These are phyloP conservation scores for Talaromyces albobiverticillius DNA, from an alignment of 2,329 filamentous ascomycete genomes.

Conservation along the genomic window DNA sequence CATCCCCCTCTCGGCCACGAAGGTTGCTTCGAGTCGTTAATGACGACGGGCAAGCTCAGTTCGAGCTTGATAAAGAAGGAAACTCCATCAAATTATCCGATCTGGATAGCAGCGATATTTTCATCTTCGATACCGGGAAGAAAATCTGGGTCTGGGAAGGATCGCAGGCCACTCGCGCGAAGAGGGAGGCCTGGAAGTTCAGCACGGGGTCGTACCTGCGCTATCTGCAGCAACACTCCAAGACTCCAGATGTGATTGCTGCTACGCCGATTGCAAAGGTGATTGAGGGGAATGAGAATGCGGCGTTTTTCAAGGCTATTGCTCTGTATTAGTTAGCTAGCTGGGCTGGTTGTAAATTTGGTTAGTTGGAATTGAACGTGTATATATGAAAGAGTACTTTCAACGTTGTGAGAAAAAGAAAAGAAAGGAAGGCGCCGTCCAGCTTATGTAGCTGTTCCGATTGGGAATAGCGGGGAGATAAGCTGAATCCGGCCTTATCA, in stretches of 20 bases:
- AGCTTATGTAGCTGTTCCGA: too few species aligned
- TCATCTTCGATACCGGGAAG: constrained; percentile 58
- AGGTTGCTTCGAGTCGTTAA: constrained; percentile 56
- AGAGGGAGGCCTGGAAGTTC: constrained; percentile 56
- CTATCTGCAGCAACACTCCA: constrained; percentile 7
- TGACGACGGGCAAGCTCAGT: constrained; percentile 54
- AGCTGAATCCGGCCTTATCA: too few species aligned
- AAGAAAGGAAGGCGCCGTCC: too few species aligned
- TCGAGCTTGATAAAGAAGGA: constrained; percentile 59
- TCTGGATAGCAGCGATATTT: constrained; percentile 60
- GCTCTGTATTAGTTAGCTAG: neutral
- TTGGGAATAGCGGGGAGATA: too few species aligned
- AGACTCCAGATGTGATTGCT: constrained; percentile 10
- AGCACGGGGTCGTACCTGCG: constrained; percentile 8
- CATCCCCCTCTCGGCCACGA: constrained; percentile 25
- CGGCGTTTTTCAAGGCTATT: constrained; percentile 11
- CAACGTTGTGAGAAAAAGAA: too few species aligned
- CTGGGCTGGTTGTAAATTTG: neutral
- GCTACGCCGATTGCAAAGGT: constrained; percentile 18
- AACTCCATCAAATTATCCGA: constrained; percentile 45
- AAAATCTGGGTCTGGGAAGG: constrained; percentile 68
- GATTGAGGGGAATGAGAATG: constrained; percentile 9
- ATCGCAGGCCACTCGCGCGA: constrained; percentile 53
- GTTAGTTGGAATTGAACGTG: neutral
- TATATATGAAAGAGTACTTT: too few species aligned